Conservation (phyloP, 805 yeast species). For the Saccharomyces eubayanus region DNA sequence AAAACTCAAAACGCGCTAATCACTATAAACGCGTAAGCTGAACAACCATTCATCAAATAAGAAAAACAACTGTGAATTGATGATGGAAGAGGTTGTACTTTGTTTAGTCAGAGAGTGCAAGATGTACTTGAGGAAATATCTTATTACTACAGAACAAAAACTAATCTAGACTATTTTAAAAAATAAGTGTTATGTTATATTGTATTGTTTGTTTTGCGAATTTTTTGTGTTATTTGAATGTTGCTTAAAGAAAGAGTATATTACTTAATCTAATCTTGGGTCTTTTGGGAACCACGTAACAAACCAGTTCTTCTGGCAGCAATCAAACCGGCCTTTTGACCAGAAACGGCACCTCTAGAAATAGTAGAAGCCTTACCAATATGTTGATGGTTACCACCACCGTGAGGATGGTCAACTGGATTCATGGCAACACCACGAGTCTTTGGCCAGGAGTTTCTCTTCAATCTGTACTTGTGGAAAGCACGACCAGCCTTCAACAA, state of each 20-base stretch:
- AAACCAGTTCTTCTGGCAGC: conserved; percentile 99
- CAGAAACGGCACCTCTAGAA: conserved; percentile 98
- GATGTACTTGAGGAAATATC: not conserved
- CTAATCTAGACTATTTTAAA: not conserved
- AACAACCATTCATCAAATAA: no score
- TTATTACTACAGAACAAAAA: not conserved
- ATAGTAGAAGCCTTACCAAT: conserved; percentile 99
- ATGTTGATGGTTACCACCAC: conserved; percentile 99
- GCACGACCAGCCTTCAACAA: conserved; percentile 99
- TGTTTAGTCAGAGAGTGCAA: not conserved
- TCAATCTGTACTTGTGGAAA: conserved; percentile 98
- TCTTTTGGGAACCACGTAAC: conserved; percentile 98
- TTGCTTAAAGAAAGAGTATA: conserved; percentile 9
- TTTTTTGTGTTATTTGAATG: not conserved
- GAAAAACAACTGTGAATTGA: no score
- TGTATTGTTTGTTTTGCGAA: not conserved
- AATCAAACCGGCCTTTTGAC: conserved; percentile 99
- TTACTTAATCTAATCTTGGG: conserved; percentile 50
- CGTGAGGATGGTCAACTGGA: conserved; percentile 99
- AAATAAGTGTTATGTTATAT: not conserved
- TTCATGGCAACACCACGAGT: conserved; percentile 99
- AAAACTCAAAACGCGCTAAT: not conserved
- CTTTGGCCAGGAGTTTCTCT: conserved; percentile 99
- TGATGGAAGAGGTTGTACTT: no score
- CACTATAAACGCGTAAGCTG: not conserved